Conservation (phyloP, 2,329 filamentous ascomycete species). For the Pestalotiopsis sp. region DNA sequence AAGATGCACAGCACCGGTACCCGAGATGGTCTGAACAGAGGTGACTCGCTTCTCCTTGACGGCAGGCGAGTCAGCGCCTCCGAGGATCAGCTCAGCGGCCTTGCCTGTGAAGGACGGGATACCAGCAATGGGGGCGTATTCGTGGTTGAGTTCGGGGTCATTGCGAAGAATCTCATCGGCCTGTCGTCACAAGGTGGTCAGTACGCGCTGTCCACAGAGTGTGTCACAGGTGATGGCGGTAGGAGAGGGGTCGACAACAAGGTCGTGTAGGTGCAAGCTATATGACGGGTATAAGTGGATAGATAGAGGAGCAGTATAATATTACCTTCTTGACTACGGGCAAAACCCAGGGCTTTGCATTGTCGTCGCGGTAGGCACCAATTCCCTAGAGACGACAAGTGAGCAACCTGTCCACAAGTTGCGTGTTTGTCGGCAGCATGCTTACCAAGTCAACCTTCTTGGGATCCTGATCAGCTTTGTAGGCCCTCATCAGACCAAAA, state of each 20-base stretch:
- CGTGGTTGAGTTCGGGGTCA: slow-evolving; percentile 92
- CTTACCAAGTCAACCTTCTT: slow-evolving; percentile 92
- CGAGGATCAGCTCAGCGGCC: slow-evolving; percentile 88
- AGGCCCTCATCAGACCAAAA: slow-evolving; percentile 90
- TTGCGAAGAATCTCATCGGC: slow-evolving; percentile 87
- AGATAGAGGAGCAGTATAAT: slow-evolving; percentile 3
- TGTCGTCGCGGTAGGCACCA: slow-evolving; percentile 92
- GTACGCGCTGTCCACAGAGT: not conserved
- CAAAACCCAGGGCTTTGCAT: slow-evolving; percentile 95
- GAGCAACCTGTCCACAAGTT: slow-evolving; percentile 15
- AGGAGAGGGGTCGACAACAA: not conserved
- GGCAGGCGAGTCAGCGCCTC: slow-evolving; percentile 72
- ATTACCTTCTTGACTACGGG: slow-evolving; percentile 94
- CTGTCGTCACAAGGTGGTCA: slow-evolving; percentile 47
- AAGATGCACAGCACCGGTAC: slow-evolving; percentile 92
- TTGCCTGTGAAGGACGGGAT: slow-evolving; percentile 83
- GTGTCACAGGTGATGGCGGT: not conserved
- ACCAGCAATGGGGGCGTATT: slow-evolving; percentile 96
- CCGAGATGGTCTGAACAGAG: slow-evolving; percentile 93
- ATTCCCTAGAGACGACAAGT: slow-evolving; percentile 54
- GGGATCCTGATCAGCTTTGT: slow-evolving; percentile 72
- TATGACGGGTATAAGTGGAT: slow-evolving; percentile 13
- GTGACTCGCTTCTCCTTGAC: slow-evolving; percentile 79
- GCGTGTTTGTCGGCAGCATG: slow-evolving; percentile 14
- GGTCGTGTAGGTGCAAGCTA: not conserved